Conservation (phyloP, 2,329 filamentous ascomycete genomes). For the Aspergillus novofumigatus region DNA sequence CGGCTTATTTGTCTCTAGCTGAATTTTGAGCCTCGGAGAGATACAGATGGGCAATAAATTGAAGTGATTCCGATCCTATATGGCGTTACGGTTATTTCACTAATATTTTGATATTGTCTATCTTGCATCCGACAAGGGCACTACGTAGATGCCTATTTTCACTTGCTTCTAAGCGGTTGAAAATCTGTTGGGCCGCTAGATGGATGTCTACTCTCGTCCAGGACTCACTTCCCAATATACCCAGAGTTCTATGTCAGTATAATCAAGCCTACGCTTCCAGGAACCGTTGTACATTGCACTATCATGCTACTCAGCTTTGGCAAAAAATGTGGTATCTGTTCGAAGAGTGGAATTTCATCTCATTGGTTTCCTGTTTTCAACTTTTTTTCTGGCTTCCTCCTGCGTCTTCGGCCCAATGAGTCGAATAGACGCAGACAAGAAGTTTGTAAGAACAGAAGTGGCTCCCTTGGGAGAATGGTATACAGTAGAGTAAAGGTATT, state of each 20-base stretch:
- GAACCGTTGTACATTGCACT: not conserved
- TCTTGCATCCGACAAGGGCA: not conserved
- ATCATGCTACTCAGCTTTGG: not conserved
- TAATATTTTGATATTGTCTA: not conserved
- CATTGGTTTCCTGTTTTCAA: constrained; percentile 6
- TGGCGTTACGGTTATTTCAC: not conserved
- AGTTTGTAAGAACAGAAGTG: constrained; percentile 3
- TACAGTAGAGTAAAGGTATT: constrained; percentile 12
- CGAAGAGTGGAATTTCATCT: constrained; percentile 15
- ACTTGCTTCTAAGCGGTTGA: not conserved
- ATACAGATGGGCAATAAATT: constrained; percentile 9
- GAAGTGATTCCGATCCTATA: not conserved
- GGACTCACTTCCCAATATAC: not conserved
- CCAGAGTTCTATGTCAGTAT: not conserved
- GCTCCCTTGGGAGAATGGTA: constrained; percentile 7
- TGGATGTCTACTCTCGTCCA: not conserved
- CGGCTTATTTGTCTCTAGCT: constrained; percentile 10
- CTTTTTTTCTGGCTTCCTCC: constrained; percentile 7
- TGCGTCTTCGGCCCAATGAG: not conserved
- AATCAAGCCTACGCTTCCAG: not conserved
- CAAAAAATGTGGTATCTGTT: not conserved
- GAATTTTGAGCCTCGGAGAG: constrained; percentile 19
- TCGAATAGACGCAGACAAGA: constrained; percentile 2
- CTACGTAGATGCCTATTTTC: not conserved
- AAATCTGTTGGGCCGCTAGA: not conserved